These are phyloP conservation scores for Metschnikowia reukaufii DNA, from an alignment of 805 yeast species.

Conservation along the genomic window DNA sequence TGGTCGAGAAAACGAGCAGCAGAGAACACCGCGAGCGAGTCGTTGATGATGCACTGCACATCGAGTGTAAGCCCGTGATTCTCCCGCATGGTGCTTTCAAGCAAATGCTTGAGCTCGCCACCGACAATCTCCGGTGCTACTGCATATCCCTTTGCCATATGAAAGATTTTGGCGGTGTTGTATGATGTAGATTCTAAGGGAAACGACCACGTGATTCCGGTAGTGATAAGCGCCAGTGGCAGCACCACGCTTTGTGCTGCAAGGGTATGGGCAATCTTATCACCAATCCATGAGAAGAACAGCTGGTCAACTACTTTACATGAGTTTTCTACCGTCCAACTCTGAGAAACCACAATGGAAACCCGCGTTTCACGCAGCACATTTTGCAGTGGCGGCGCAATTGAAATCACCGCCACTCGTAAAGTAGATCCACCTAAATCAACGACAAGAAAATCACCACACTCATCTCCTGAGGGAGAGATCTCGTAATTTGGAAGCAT, in stretches of 20 bases:
- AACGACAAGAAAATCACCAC: slow-evolving; percentile 44
- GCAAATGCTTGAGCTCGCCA: slow-evolving; percentile 40
- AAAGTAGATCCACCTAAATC: slow-evolving; percentile 61
- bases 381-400: slow-evolving; percentile 12
- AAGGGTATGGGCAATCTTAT: slow-evolving; percentile 31
- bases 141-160: slow-evolving; percentile 63
- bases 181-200: slow-evolving; percentile 46
- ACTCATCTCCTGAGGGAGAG: slow-evolving; percentile 36
- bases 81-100: slow-evolving; percentile 33
- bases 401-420: slow-evolving; percentile 40
- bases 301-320: slow-evolving; percentile 38
- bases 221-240: slow-evolving; percentile 23
- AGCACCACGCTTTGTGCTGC: slow-evolving; percentile 20
- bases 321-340: slow-evolving; percentile 40
- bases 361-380: slow-evolving; percentile 24
- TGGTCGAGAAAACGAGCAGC: slow-evolving; percentile 47
- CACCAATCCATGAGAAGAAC: slow-evolving; percentile 41
- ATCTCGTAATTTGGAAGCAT: slow-evolving; percentile 44
- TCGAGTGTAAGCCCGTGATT: slow-evolving; percentile 29
- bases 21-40: slow-evolving; percentile 63
- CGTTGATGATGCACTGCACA: slow-evolving; percentile 55
- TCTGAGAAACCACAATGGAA: slow-evolving; percentile 28
- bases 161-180: slow-evolving; percentile 46
- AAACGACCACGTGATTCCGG: slow-evolving; percentile 60
- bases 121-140: slow-evolving; percentile 44